phyloP scores from a whole-genome alignment of 805 yeast genomes.

The Peterozyma xylosa region DNA sequence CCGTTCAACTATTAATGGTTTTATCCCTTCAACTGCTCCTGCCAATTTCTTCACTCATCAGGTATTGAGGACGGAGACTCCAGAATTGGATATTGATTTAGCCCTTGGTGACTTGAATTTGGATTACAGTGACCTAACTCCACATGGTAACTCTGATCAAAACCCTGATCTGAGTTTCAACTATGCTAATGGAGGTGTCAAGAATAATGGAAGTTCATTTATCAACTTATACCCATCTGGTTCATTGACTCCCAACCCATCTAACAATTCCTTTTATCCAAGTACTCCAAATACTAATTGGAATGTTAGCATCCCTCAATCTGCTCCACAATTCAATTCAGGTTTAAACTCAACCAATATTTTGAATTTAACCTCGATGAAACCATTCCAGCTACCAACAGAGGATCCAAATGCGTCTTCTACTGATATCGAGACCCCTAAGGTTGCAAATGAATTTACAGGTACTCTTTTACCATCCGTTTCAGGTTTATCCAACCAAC shows the following conservation, averaged over 20 bases:
- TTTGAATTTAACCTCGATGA: slow-evolving; percentile 2
- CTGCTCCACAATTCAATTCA: slow-evolving; percentile 6
- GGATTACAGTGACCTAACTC: slow-evolving; percentile 5
- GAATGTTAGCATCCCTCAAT: slow-evolving; percentile 5
- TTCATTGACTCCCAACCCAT: slow-evolving; percentile 6
- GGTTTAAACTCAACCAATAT: neutral
- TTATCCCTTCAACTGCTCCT: slow-evolving; percentile 1
- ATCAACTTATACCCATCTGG: slow-evolving; percentile 2
- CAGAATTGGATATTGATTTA: slow-evolving; percentile 8
- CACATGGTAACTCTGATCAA: neutral
- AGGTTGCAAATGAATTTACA: slow-evolving; percentile 2
- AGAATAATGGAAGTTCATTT: slow-evolving; percentile 1
- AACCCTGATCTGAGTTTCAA: neutral
- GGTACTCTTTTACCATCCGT: slow-evolving; percentile 3
- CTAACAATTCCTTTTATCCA: slow-evolving; percentile 1
- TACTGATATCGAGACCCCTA: no score
- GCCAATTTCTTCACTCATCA: neutral
- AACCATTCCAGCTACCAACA: no score
- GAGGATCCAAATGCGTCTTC: no score
- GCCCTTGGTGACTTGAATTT: slow-evolving; percentile 8
- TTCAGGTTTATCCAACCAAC: neutral
- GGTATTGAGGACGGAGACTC: slow-evolving; percentile 6
- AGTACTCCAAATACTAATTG: slow-evolving; percentile 6
- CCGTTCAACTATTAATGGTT: neutral
- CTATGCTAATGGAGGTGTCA: neutral